Percentiles rank a stretch among this genome's conserved stretches.
Evolutionary conservation across 1,284 basidiomycete genomes (phyloP).

Genomic region (Trichosporon ovoides): DNA sequence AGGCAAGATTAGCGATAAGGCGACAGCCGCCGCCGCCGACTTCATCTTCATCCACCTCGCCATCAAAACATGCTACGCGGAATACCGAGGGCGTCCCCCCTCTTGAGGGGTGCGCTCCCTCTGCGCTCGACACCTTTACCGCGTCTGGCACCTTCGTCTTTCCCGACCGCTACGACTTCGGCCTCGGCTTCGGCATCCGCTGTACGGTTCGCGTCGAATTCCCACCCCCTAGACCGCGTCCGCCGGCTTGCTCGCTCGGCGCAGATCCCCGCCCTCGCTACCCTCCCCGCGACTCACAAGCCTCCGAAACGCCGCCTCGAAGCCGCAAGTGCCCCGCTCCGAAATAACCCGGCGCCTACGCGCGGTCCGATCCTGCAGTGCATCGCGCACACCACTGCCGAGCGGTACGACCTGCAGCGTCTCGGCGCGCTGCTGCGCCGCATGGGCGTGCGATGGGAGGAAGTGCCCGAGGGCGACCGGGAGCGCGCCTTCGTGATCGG

Average conservation of each 20-base stretch:
- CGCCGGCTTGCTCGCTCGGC: neutral
- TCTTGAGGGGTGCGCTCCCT: neutral
- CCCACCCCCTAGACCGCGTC: neutral
- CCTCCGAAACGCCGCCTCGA: conserved; percentile 48
- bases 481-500: conserved; percentile 45
- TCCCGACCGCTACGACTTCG: too few relatives aligned
- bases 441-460: conserved; percentile 43
- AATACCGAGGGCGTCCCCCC: neutral
- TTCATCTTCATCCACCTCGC: neutral
- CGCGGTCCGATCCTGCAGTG: conserved; percentile 47
- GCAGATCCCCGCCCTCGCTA: neutral
- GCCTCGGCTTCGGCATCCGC: neutral
- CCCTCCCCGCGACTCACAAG: conserved; percentile 31
- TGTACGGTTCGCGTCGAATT: neutral
- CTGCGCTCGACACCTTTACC: neutral
- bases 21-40: neutral
- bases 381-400: conserved; percentile 49
- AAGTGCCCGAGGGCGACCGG: conserved; percentile 45
- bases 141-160: neutral
- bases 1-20: too few relatives aligned
- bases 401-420: conserved; percentile 43
- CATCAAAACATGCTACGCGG: neutral
- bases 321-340: conserved; percentile 46
- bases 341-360: conserved; percentile 41
- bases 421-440: conserved; percentile 32